phyloP scores from a whole-genome alignment of 176 grass and related monocot genomes.

The Otatea glauca region DNA sequence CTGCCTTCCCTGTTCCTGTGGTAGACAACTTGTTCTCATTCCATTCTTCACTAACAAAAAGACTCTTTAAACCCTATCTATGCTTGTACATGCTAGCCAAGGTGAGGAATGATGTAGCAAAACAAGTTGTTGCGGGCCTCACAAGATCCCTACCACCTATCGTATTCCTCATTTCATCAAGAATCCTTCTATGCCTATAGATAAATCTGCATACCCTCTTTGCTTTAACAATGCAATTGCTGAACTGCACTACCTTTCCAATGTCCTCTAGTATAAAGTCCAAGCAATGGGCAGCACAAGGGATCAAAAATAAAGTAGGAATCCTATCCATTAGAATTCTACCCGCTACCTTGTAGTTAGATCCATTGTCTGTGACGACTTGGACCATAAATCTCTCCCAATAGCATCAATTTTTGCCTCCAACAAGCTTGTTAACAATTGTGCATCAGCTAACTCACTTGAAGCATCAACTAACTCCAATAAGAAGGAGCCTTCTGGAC shows the following conservation, averaged over 20 bases:
- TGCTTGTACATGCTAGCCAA: background rate
- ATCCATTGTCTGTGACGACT: background rate
- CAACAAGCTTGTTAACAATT: background rate
- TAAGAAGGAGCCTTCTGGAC: background rate
- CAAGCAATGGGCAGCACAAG: too few relatives aligned
- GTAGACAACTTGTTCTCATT: too few relatives aligned
- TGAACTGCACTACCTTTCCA: too few relatives aligned
- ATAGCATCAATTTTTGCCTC: background rate
- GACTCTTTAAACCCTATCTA: too few relatives aligned
- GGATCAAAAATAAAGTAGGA: too few relatives aligned
- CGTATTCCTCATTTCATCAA: background rate
- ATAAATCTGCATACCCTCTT: background rate
- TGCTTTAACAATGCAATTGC: too few relatives aligned
- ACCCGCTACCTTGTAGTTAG: background rate
- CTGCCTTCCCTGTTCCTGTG: too few relatives aligned
- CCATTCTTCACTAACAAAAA: too few relatives aligned
- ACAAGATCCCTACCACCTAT: background rate
- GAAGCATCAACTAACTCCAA: background rate
- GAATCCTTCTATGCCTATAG: background rate
- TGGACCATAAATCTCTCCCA: background rate
- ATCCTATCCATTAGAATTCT: too few relatives aligned
- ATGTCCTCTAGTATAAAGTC: too few relatives aligned
- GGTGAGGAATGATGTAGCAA: background rate
- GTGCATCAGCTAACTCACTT: background rate
- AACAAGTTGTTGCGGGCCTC: background rate